phyloP scores from a whole-genome alignment of 805 yeast species.

The Candida pini region DNA sequence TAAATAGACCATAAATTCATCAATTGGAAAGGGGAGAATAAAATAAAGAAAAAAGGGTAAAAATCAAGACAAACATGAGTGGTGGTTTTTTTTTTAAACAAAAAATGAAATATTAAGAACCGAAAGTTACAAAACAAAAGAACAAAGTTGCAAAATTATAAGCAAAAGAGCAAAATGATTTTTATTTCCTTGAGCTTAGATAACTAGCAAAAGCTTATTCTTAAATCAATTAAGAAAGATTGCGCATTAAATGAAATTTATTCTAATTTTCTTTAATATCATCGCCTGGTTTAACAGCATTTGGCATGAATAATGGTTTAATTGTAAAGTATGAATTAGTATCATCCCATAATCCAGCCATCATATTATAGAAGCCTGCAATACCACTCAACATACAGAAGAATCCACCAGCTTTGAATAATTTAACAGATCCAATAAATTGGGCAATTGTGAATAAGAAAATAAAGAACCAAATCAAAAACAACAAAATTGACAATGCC shows the following conservation, averaged over 20 bases:
- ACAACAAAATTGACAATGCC: slow-evolving; percentile 34
- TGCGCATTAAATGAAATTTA: not conserved
- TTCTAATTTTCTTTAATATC: slow-evolving; percentile 7
- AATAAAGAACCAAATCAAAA: slow-evolving; percentile 41
- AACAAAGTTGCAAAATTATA: too few relatives aligned
- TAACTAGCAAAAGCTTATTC: not conserved
- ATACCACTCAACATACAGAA: slow-evolving; percentile 39
- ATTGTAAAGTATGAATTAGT: slow-evolving; percentile 55
- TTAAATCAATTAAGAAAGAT: not conserved
- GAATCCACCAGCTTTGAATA: slow-evolving; percentile 43
- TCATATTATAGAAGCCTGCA: slow-evolving; percentile 41
- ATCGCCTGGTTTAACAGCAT: slow-evolving; percentile 23
- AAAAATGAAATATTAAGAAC: too few relatives aligned
- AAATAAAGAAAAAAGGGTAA: too few relatives aligned
- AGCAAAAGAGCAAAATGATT: too few relatives aligned
- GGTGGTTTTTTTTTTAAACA: too few relatives aligned
- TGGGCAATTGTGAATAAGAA: slow-evolving; percentile 39
- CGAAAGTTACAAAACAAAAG: too few relatives aligned
- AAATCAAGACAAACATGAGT: too few relatives aligned
- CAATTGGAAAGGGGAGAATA: too few relatives aligned
- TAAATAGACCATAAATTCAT: too few relatives aligned
- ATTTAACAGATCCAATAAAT: slow-evolving; percentile 30
- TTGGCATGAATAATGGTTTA: slow-evolving; percentile 46
- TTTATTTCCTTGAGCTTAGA: too few relatives aligned
- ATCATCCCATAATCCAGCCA: slow-evolving; percentile 41